Percentiles rank a stretch among this genome's conserved stretches.
Evolutionary conservation across 176 grass and related monocot species (phyloP).

Genomic region (Phyllostachys edulis): DNA sequence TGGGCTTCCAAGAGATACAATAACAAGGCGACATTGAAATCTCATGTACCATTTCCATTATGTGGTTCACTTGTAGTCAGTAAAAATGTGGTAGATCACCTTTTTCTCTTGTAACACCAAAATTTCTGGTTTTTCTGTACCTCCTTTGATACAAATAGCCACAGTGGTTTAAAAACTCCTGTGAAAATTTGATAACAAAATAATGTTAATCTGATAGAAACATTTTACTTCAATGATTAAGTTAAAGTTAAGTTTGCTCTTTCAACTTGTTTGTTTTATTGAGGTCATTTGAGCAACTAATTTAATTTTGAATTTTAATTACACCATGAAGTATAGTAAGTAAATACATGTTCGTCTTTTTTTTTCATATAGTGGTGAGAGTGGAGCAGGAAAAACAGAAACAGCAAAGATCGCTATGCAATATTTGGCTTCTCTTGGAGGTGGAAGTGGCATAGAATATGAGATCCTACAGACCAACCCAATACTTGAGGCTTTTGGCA

Average conservation of each 20-base stretch:
- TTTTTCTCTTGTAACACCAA: neutral
- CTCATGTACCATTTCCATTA: neutral
- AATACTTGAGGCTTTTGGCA: constrained; percentile 99
- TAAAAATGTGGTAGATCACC: constrained; percentile 6
- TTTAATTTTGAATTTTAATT: neutral
- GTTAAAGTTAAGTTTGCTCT: neutral
- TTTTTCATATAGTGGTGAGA: constrained; percentile 73
- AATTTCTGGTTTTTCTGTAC: neutral
- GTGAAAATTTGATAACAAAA: neutral
- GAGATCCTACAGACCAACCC: constrained; percentile 97
- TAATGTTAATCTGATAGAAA: neutral
- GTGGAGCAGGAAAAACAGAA: constrained; percentile 99
- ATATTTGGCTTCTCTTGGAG: constrained; percentile 94
- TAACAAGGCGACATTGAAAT: neutral
- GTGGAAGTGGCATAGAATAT: constrained; percentile 95
- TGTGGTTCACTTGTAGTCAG: neutral
- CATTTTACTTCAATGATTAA: neutral
- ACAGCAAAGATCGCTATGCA: constrained; percentile 99
- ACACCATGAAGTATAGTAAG: neutral
- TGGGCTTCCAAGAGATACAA: neutral
- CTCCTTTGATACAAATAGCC: neutral
- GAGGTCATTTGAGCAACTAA: neutral
- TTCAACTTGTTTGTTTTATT: constrained; percentile 12
- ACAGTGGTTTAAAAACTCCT: neutral
- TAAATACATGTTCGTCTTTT: constrained; percentile 28